Percentiles rank a stretch among this genome's conserved stretches.
Conservation (phyloP, 164 flowering plant species). For the Macadamia tetraphylla region DNA sequence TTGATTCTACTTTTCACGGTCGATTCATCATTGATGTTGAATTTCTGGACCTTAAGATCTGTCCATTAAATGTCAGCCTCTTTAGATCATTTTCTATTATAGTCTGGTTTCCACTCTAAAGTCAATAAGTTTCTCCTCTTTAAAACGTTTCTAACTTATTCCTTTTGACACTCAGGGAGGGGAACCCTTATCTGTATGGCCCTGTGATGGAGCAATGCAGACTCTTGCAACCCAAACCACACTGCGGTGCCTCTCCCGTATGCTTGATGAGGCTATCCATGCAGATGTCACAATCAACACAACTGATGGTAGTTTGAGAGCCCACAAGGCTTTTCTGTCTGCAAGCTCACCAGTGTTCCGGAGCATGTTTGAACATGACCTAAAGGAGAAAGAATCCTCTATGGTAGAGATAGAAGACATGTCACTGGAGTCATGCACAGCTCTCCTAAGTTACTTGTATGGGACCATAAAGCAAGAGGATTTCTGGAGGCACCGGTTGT, state of each 20-base stretch:
- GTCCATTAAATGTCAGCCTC: conserved; percentile 51
- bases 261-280: conserved; percentile 76
- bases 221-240: conserved; percentile 43
- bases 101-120: not conserved
- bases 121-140: not conserved
- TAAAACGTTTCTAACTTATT: not conserved
- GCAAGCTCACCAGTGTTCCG: conserved; percentile 85
- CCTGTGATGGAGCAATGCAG: conserved; percentile 49
- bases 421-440: conserved; percentile 63
- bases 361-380: conserved; percentile 78
- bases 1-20: conserved; percentile 64
- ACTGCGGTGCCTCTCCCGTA: conserved; percentile 66
- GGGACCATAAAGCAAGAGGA: conserved; percentile 78
- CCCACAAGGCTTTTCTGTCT: conserved; percentile 79
- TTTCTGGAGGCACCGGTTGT: conserved; percentile 80
- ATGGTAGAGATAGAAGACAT: conserved; percentile 72
- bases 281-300: conserved; percentile 79
- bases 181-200: conserved; percentile 67
- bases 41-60: conserved; percentile 77
- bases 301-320: conserved; percentile 54
- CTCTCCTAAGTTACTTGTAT: conserved; percentile 71
- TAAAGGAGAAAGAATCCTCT: conserved; percentile 81
- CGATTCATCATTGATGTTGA: conserved; percentile 85
- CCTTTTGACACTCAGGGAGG: conserved; percentile 46
- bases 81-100: not conserved